These are phyloP conservation scores for Heterobasidion annosum DNA, from an alignment of 1,284 basidiomycete species.

Conservation along the genomic window DNA sequence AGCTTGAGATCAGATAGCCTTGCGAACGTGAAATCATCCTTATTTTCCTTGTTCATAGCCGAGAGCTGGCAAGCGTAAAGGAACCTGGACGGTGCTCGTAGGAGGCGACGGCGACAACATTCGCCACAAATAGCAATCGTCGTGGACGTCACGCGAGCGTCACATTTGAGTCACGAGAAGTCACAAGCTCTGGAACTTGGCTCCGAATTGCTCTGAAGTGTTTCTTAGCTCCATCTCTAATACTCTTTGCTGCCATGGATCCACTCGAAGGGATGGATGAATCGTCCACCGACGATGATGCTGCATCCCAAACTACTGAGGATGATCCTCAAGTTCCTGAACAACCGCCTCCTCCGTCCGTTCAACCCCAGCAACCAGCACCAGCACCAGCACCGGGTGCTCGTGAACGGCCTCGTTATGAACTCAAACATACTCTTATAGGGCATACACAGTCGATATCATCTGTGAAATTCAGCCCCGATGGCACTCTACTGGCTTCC, in stretches of 20 bases:
- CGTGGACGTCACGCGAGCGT: too few species aligned
- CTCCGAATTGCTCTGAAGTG: too few species aligned
- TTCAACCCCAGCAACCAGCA: constrained; percentile 19
- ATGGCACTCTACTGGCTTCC: constrained; percentile 72
- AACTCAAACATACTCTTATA: constrained; percentile 51
- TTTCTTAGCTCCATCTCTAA: too few species aligned
- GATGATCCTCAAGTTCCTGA: constrained; percentile 71
- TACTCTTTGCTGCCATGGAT: background rate
- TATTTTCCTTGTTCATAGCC: constrained; percentile 66
- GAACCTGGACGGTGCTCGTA: too few species aligned
- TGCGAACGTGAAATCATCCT: constrained; percentile 84
- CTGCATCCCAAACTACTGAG: constrained; percentile 73
- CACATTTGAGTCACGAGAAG: too few species aligned
- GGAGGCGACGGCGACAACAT: too few species aligned
- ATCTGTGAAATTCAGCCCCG: constrained; percentile 78
- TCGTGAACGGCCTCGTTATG: constrained; percentile 61
- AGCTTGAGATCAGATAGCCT: constrained; percentile 78
- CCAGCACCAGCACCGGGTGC: constrained; percentile 23
- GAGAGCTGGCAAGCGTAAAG: too few species aligned
- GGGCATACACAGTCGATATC: constrained; percentile 76
- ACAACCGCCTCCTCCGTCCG: constrained; percentile 28
- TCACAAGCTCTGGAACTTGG: too few species aligned
- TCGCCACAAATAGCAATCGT: too few species aligned
- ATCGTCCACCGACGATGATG: constrained; percentile 70
- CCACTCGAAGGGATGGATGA: constrained; percentile 30